Base-by-base conservation (phyloP, 257 asterid genomes). In the Ophiorrhiza pumila region DNA sequence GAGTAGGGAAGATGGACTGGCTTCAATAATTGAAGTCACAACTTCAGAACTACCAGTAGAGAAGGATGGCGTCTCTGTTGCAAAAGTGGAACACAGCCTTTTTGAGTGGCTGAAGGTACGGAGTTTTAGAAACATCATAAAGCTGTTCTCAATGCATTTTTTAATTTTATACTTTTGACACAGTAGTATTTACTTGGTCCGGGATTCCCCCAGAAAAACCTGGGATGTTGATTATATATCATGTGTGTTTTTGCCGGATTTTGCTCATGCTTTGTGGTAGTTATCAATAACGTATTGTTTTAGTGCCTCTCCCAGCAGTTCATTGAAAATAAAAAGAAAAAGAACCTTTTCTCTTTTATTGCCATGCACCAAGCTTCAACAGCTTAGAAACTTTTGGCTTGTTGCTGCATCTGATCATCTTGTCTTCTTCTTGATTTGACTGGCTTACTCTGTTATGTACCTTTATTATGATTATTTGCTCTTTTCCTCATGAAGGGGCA, bases 51-150 rank as follows among this genome's bases (percentile, higher is more conserved):
- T 95, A 76, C 98, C 99, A 2, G 81, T 95, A 73, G 92, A 89
- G 71, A 94, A 94, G 81, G 90, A 83, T 80, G 97, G 97, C 57
- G 97, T 92, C 13, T 92, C 98, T 13, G 98, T 95, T 75, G 93
- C 97, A 14, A 92, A 90, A 89, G 99, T 95, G 68, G 99, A 95
- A 82, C 91, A 89, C 84, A 89, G 50, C 83, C 96, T 95, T 73
- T 83, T 90, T 70, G 98, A 95, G 77, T 90, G 99, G 98, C 97
- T 95, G 52, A 83, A 95, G 99, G 99, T 95, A 83, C 72, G 81
- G 39, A 60, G 72, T 35, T 47, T 45, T 60, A 43, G 31, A 46
- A 45, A 46, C 65, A 75, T 65, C 37, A 25, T 32, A 9, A 31
- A 37, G 70, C 25, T 74, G 46, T 72, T 17, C 18, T 53, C 20